Evolutionary conservation across 768 basidiomycete genomes (phyloP), one percentile per base, ranked within the genome.

Genomic region (Mycena venus): DNA sequence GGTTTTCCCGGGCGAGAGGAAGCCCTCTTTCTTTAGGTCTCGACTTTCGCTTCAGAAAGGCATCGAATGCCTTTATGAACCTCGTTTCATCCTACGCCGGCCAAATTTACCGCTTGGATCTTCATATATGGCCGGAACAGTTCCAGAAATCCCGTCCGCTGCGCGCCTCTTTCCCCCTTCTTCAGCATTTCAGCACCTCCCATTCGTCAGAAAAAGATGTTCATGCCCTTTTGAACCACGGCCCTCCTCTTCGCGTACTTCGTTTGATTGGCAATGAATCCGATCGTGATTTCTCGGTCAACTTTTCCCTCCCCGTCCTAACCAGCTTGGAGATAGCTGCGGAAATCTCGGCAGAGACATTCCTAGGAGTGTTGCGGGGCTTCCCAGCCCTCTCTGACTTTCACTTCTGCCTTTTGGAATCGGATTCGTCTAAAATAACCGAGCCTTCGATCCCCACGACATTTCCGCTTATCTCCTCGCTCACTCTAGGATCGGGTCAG

Each of bases 61-160:
- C 44, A 9, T 36, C 70, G 2, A 7, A 23, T 29, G 29, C 14
- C 17, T 14, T 71, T 32, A 2, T 64, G 36, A 27, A 55, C 0
- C n/a, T 64, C 23, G 9, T 64, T 27, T 10, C 21, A 2, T 42
- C 53, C 9, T 44, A 44, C 32, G 25, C 70, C 2, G 15, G n/a
- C 4, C 61, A 71, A 53, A 55, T 71, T 11, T 19, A 56, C n/a
- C 29, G n/a, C 19, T 25, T 71, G 40, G 70, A 71, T 10, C 27
- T 71, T 4, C 69, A 62, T 12, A 9, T 53, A 14, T 4, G 14
- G 3, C 19, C 34, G 12, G 19, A 21, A n/a, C 51, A 64, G 40
- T 58, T 71, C 23, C 10, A 4, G 15, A 5, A 25, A 21, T 6
- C 58, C 10, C 60, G 23, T 10, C 36, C 49, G 2, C 23, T 62